Percentiles rank a stretch among this genome's conserved stretches.
Conservation (phyloP, 1,284 basidiomycete species). For the Pholiota adiposa region DNA sequence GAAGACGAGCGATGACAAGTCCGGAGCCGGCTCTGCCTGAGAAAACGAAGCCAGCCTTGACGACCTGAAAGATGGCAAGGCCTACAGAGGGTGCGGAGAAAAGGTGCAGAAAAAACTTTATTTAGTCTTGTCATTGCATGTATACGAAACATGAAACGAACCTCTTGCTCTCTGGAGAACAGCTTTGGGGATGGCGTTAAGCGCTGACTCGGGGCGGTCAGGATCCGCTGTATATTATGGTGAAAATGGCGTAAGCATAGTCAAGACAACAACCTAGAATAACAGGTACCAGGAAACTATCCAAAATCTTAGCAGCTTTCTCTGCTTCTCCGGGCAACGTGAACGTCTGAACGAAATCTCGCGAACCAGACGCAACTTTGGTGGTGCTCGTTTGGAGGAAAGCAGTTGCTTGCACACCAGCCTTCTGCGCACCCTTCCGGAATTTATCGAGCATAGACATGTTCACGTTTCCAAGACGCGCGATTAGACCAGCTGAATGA, state of each 20-base stretch:
- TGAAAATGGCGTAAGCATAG: background rate
- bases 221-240: constrained; percentile 74
- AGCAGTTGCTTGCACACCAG: constrained; percentile 77
- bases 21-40: constrained; percentile 96
- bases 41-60: constrained; percentile 96
- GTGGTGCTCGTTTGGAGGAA: constrained; percentile 69
- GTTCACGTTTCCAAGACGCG: background rate
- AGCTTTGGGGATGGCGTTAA: constrained; percentile 95
- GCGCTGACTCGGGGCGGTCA: constrained; percentile 84
- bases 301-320: constrained; percentile 90
- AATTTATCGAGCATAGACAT: constrained; percentile 81
- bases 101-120: background rate
- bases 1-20: constrained; percentile 91
- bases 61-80: constrained; percentile 93
- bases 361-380: constrained; percentile 71
- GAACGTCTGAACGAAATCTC: constrained; percentile 83
- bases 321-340: constrained; percentile 86
- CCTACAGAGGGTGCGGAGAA: constrained; percentile 47
- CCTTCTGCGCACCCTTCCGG: constrained; percentile 79
- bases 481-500: background rate
- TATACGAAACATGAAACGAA: constrained; percentile 36
- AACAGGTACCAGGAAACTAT: constrained; percentile 82
- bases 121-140: background rate
- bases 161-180: constrained; percentile 91
- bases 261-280: background rate